These are phyloP conservation scores for Verticillium nubilum DNA, from an alignment of 2,329 filamentous ascomycete species.

Conservation along the genomic window DNA sequence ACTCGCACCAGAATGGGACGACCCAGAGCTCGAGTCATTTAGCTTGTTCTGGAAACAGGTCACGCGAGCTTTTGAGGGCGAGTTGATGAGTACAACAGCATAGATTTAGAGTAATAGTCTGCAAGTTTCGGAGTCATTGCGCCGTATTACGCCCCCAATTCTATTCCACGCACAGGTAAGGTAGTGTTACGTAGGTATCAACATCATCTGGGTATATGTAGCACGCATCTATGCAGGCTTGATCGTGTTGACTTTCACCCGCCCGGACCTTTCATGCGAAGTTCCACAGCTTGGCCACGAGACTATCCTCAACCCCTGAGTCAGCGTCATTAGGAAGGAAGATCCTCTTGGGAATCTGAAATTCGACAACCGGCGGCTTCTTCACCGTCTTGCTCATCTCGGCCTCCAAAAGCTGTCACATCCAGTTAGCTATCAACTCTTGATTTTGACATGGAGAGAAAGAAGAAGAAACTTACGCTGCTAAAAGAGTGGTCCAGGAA, in stretches of 20 bases:
- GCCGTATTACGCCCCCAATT: not conserved
- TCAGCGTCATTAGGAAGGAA: conserved; percentile 51
- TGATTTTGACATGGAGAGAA: not conserved
- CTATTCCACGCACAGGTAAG: not conserved
- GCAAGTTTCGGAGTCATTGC: too few species aligned
- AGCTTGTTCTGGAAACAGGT: not conserved
- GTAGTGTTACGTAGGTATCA: not conserved
- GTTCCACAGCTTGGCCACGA: conserved; percentile 57
- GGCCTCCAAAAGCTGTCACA: conserved; percentile 66
- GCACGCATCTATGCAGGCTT: not conserved
- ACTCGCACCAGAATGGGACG: not conserved
- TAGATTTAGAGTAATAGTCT: too few species aligned
- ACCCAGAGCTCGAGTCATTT: not conserved
- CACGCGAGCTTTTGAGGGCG: not conserved
- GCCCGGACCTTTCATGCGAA: conserved; percentile 29
- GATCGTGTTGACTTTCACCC: not conserved
- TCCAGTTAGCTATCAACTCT: conserved; percentile 22
- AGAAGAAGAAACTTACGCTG: conserved; percentile 56
- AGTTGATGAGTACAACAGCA: too few species aligned
- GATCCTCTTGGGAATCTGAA: conserved; percentile 84
- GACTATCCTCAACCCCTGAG: conserved; percentile 43
- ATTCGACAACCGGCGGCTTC: conserved; percentile 85
- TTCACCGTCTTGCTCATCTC: conserved; percentile 80
- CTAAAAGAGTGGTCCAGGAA: conserved; percentile 93
- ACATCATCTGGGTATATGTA: not conserved